Percentiles rank a stretch among this genome's conserved stretches.
Evolutionary conservation across 2,329 filamentous ascomycete genomes (phyloP).

Genomic region (Cytospora paraplurivora): DNA sequence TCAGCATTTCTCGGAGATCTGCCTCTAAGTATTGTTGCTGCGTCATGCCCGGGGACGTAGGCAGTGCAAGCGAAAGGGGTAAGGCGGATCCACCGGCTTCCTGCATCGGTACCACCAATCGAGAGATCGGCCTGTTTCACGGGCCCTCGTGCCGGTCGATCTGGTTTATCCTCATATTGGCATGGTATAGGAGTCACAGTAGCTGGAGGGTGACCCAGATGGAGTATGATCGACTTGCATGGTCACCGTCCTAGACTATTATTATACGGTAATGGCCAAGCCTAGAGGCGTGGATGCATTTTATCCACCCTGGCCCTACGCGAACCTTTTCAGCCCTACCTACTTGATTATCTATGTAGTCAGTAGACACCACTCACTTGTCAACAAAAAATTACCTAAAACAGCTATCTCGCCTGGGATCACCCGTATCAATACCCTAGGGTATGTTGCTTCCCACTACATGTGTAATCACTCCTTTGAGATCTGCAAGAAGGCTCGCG

Average conservation of each 20-base stretch:
- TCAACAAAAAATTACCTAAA: background rate
- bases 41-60: too few relatives aligned
- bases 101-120: background rate
- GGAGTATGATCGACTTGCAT: background rate
- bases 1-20: too few relatives aligned
- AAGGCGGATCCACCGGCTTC: background rate
- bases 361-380: background rate
- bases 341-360: too few relatives aligned
- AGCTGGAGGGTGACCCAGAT: background rate
- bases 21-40: too few relatives aligned
- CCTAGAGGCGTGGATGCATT: too few relatives aligned
- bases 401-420: background rate
- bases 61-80: background rate
- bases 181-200: background rate
- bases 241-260: too few relatives aligned
- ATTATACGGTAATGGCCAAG: too few relatives aligned
- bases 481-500: background rate
- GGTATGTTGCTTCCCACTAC: background rate
- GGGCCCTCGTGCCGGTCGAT: background rate
- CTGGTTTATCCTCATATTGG: background rate
- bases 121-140: background rate
- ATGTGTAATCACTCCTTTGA: background rate
- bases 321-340: too few relatives aligned
- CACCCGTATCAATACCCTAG: background rate
- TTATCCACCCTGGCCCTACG: too few relatives aligned